These are phyloP conservation scores for Ceratobasidium sp. DNA, from an alignment of 1,284 basidiomycete genomes.

Conservation along the genomic window DNA sequence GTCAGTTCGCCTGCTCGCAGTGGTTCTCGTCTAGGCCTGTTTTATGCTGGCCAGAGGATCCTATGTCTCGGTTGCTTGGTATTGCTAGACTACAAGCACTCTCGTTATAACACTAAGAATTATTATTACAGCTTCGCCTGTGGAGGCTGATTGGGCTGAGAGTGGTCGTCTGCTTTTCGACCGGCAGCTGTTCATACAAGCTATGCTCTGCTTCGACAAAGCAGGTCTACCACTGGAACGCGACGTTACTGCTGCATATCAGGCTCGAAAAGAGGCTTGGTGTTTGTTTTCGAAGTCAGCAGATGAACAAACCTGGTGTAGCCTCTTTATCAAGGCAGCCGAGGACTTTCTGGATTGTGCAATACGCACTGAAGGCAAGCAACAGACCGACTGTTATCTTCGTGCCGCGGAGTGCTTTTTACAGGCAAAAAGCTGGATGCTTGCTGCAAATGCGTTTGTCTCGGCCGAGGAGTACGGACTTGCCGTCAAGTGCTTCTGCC, in stretches of 20 bases:
- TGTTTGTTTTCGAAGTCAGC: conserved; percentile 55
- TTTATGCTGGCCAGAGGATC: conserved; percentile 62
- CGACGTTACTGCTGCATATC: conserved; percentile 65
- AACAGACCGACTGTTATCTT: conserved; percentile 34
- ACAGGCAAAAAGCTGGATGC: conserved; percentile 53
- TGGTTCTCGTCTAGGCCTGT: conserved; percentile 54
- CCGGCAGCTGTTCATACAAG: conserved; percentile 69
- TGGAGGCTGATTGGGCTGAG: conserved; percentile 68
- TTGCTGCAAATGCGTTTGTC: conserved; percentile 68
- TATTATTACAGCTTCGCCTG: conserved; percentile 59
- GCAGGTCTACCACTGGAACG: conserved; percentile 65
- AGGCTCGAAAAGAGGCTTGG: conserved; percentile 62
- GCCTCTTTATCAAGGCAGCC: conserved; percentile 65
- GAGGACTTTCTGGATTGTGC: conserved; percentile 51
- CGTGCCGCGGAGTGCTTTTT: conserved; percentile 70
- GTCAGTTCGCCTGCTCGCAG: too few relatives aligned
- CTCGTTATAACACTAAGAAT: not conserved
- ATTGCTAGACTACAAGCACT: not conserved
- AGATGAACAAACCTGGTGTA: conserved; percentile 54
- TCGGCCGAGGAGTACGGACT: conserved; percentile 58
- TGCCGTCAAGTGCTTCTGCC: conserved; percentile 66
- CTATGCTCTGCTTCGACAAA: conserved; percentile 73
- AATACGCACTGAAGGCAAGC: conserved; percentile 18
- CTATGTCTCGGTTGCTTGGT: conserved; percentile 65
- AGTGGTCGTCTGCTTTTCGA: conserved; percentile 69